A percentile compares a stretch with the other conserved stretches of the same genome.
phyloP scores from a whole-genome alignment of 2,329 filamentous ascomycete species.

The Cladosporium austrohemisphaericum region DNA sequence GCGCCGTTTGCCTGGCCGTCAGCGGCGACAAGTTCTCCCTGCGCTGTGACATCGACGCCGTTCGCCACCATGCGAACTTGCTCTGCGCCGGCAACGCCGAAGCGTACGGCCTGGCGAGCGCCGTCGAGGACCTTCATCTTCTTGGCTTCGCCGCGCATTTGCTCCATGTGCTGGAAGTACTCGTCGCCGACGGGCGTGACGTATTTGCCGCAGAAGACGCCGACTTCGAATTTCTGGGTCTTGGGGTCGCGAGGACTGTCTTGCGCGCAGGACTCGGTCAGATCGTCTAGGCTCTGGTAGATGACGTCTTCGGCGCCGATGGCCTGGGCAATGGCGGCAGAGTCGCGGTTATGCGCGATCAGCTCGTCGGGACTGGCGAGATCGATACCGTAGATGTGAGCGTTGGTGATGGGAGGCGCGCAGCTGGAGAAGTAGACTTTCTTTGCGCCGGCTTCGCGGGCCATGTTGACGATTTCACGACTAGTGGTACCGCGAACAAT shows the following conservation, averaged over 20 bases:
- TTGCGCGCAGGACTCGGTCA: constrained; percentile 75
- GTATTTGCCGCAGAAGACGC: constrained; percentile 87
- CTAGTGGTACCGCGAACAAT: constrained; percentile 84
- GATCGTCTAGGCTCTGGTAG: constrained; percentile 71
- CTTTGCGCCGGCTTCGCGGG: constrained; percentile 73
- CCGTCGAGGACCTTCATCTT: constrained; percentile 64
- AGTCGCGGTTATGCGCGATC: constrained; percentile 64
- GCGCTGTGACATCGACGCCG: constrained; percentile 54
- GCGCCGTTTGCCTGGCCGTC: constrained; percentile 18
- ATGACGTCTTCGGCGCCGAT: constrained; percentile 75
- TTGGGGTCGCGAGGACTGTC: constrained; percentile 58
- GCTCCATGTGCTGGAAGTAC: constrained; percentile 79
- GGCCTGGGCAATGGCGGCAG: constrained; percentile 59
- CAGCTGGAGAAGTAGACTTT: constrained; percentile 82
- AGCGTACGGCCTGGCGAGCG: constrained; percentile 61
- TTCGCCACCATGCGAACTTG: constrained; percentile 62
- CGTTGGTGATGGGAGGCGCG: constrained; percentile 74
- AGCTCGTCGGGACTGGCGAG: constrained; percentile 68
- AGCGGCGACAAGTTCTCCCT: constrained; percentile 54
- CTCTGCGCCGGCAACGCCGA: constrained; percentile 57
- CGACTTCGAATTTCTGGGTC: constrained; percentile 73
- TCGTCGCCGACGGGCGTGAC: constrained; percentile 72
- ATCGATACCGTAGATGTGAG: constrained; percentile 83
- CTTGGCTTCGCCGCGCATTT: constrained; percentile 64
- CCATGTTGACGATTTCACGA: constrained; percentile 77